Conservation (phyloP, 2,329 filamentous ascomycete species). For the Leptographium lundbergii region DNA sequence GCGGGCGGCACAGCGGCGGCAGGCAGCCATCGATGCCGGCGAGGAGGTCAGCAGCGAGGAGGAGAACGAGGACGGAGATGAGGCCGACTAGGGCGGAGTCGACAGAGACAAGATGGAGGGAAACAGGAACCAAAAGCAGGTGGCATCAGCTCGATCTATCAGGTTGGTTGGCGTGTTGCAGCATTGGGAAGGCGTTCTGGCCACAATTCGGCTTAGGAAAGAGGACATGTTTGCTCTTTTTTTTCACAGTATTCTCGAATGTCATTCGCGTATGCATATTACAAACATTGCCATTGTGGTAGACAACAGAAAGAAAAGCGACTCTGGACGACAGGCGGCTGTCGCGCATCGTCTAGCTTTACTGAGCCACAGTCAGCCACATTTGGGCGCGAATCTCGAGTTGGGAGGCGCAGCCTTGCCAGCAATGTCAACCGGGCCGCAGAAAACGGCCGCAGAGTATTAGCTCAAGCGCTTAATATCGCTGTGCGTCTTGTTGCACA, state of each 20-base stretch:
- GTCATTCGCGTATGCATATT: neutral
- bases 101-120: neutral
- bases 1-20: conserved; percentile 43
- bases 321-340: neutral
- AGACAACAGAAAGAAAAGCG: neutral
- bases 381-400: neutral
- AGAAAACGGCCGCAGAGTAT: neutral
- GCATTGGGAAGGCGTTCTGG: neutral
- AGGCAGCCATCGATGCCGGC: conserved; percentile 37
- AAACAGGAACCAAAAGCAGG: neutral
- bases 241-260: neutral
- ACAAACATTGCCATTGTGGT: neutral
- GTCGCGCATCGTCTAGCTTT: neutral
- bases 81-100: neutral
- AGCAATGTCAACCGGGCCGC: neutral
- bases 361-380: neutral
- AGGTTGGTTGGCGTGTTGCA: neutral
- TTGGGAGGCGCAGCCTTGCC: neutral
- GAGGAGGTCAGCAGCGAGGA: conserved; percentile 36
- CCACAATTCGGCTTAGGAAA: neutral
- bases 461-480: too few species aligned
- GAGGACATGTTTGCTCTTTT: neutral
- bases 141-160: neutral
- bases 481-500: too few species aligned
- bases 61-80: conserved; percentile 15